Percentiles rank a stretch among this genome's conserved stretches.
These are phyloP conservation scores for Auriscalpium vulgare DNA, from an alignment of 768 basidiomycete genomes.

Conservation along the genomic window DNA sequence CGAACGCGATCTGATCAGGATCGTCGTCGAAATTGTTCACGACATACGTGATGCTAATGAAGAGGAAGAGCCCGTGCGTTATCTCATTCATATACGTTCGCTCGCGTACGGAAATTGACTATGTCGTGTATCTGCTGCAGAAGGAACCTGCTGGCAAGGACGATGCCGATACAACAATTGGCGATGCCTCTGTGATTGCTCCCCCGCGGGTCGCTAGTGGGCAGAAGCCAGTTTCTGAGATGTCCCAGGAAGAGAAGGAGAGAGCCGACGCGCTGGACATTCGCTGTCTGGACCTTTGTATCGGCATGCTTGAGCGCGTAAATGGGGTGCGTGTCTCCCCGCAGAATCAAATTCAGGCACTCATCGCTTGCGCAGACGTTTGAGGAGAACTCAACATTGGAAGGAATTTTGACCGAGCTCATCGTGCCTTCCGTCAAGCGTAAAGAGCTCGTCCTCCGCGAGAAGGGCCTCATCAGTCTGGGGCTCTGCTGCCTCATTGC, in stretches of 20 bases:
- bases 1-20: constrained; percentile 80
- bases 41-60: constrained; percentile 60
- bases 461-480: constrained; percentile 72
- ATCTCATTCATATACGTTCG: background rate
- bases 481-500: constrained; percentile 86
- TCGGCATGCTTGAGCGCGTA: constrained; percentile 80
- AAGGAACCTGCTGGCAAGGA: constrained; percentile 19
- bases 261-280: constrained; percentile 60
- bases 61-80: constrained; percentile 24
- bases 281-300: constrained; percentile 68
- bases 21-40: constrained; percentile 83
- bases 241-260: constrained; percentile 52
- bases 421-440: constrained; percentile 87
- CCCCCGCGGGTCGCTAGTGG: constrained; percentile 15
- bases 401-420: constrained; percentile 66
- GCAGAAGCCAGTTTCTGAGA: constrained; percentile 30
- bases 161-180: constrained; percentile 28
- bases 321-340: constrained; percentile 52
- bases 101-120: background rate
- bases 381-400: constrained; percentile 62
- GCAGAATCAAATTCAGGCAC: background rate
- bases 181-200: constrained; percentile 21
- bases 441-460: constrained; percentile 74
- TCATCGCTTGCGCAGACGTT: constrained; percentile 31
- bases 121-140: constrained; percentile 9